Base-by-base conservation (phyloP, 1,284 basidiomycete genomes). In the Ganoderma lucidum region DNA sequence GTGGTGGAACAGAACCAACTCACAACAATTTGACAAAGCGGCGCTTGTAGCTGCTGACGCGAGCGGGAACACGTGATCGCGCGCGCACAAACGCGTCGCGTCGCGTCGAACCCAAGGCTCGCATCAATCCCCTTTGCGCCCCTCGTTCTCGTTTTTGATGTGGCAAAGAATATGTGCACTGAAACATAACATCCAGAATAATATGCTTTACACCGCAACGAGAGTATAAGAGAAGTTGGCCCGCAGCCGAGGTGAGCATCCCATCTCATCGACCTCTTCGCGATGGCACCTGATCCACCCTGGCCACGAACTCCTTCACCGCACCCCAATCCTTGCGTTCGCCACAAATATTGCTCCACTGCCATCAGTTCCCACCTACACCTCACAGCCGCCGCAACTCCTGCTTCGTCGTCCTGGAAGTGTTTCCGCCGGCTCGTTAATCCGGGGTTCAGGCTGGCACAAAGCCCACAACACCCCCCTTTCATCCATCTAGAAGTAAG, bases 241-340 rank as follows among this genome's bases (percentile, higher is more conserved):
- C 30, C 53, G 17, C 32, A 6, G 32, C 14, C 53, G 32, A 56
- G 53, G 53, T 56, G 32, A 56, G 53, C 30, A 56, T 32, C 53
- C 53, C 32, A 19, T 30, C 30, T 19, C 53, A 10, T 56, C 53
- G 32, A 17, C 30, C 15, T 6, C 6, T 35, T 32, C 30, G 32
- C 53, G 30, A 56, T 56, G 53, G 28, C 53, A 23, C 53, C 53
- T 32, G 53, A 56, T 56, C 53, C 53, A 35, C 53, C 53, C 32
- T 19, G 3, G 15, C 53, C 6, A 32, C 53, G 8, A 19, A 4
- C 32, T 19, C 3, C 30, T 30, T 35, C 15, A 32, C 53, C 30
- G 1, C 6, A 35, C 53, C 15, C 15, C 53, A 56, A 56, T 56
- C 15, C 53, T 56, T 56, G 53, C 53, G 53, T 9, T 35, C 53